These are phyloP conservation scores for Ceratobasidium sp. DNA, from an alignment of 1,284 basidiomycete species.

Conservation along the genomic window DNA sequence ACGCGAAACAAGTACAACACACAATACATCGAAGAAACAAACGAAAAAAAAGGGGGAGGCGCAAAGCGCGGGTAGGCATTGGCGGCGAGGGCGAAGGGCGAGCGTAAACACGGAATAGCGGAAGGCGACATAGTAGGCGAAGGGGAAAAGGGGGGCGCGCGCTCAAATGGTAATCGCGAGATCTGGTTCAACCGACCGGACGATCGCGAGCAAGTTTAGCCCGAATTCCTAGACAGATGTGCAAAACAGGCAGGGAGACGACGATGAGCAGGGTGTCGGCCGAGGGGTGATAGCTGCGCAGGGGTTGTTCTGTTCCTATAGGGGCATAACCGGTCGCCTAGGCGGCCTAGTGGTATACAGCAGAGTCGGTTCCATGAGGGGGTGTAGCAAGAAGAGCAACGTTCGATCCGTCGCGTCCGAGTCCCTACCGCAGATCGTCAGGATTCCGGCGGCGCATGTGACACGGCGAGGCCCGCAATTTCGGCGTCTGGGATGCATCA, in stretches of 20 bases:
- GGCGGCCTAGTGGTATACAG: not conserved
- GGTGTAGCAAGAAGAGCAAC: not conserved
- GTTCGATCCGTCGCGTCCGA: constrained; percentile 30
- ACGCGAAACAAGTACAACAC: constrained; percentile 17
- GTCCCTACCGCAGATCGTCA: constrained; percentile 35
- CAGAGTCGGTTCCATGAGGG: constrained; percentile 5
- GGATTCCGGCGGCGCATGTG: constrained; percentile 31
- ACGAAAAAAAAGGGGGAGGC: not conserved
- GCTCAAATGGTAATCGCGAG: constrained; percentile 33
- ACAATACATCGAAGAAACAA: not conserved
- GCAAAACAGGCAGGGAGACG: not conserved
- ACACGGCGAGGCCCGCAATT: constrained; percentile 12
- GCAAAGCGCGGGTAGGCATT: not conserved
- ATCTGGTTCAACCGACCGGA: not conserved
- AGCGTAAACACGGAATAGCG: not conserved
- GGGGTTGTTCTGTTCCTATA: constrained; percentile 2
- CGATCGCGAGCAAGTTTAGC: constrained; percentile 4
- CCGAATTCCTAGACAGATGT: not conserved
- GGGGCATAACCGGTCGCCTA: constrained; percentile 1
- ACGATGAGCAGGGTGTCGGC: not conserved
- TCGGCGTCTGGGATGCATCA: constrained; percentile 9
- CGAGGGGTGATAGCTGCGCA: constrained; percentile 8
- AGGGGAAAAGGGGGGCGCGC: no score
- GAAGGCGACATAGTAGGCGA: not conserved
- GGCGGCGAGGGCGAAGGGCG: not conserved